Evolutionary conservation across 352 stramenopile genomes (phyloP).

Genomic region (Globisporangium cederbergense): DNA sequence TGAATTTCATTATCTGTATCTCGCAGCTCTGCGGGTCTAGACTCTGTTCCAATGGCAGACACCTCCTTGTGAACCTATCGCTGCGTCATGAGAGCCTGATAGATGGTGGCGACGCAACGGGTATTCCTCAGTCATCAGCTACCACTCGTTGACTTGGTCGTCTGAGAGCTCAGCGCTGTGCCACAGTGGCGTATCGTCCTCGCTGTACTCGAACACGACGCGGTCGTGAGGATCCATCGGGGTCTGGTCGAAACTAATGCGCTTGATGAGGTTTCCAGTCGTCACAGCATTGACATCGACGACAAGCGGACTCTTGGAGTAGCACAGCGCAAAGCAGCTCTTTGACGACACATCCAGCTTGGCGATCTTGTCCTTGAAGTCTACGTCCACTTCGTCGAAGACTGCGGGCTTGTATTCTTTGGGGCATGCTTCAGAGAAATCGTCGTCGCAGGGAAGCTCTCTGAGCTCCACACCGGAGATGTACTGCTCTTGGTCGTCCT

Average conservation of each 20-base stretch:
- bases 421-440: not conserved
- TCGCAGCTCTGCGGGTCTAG: not conserved
- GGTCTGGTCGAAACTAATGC: not conserved
- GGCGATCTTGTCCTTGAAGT: not conserved
- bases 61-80: not conserved
- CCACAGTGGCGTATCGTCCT: not conserved
- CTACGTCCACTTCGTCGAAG: not conserved
- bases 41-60: not conserved
- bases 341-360: not conserved
- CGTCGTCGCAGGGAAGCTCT: not conserved
- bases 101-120: not conserved
- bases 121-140: not conserved
- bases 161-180: not conserved
- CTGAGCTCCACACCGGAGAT: not conserved
- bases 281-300: constrained; percentile 1
- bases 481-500: not conserved
- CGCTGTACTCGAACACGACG: not conserved
- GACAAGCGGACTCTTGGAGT: not conserved
- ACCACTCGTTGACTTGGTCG: not conserved
- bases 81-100: not conserved
- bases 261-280: not conserved
- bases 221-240: not conserved
- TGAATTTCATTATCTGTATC: not conserved
- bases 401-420: not conserved
- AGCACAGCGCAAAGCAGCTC: not conserved